Evolutionary conservation across 805 yeast genomes (phyloP), one percentile per base, ranked within the genome.

Genomic region (Saitoella complicata): DNA sequence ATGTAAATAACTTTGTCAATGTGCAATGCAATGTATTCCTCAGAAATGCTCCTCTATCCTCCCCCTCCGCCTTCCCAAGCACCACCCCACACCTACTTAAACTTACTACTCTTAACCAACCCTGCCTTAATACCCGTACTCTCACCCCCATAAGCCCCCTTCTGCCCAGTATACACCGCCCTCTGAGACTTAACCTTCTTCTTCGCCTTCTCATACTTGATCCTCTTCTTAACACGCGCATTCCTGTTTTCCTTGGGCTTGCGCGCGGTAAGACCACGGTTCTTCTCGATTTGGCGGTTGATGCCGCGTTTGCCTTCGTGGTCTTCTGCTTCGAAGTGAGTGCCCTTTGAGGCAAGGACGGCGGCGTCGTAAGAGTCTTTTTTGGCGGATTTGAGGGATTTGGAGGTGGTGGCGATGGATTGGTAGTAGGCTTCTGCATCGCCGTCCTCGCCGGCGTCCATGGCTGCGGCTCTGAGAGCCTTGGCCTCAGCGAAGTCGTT

Each of bases 191-290:
- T 78, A 63, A 91, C 79, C 63, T 85, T 85, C 84, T 85, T 88
- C 68, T 85, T 78, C 31, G 98, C 98, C 61, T 75, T 72, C 51
- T 85, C 97, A 68, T 82, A 91, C 75, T 84, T 84, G 77, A 78
- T 83, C 72, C 98, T 81, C 93, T 88, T 91, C 73, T 91, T 91
- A 56, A 91, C 97, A 67, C 98, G 80, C 38, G 97, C 75, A 62
- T 91, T 91, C 65, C 96, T 76, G 69, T 82, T 77, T 52, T 84
- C 95, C 72, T 91, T 91, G 70, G 83, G 81, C 61, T 95, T 74
- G 62, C 79, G 81, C 12, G 94, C 88, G 1, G 96, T 87, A 51
- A 91, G 76, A 58, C 98, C 98, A 68, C 84, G 87, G 68, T 91
- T 91, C 73, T 88, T 91, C 66, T 84, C 71, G 50, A 91, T 91